phyloP scores from a whole-genome alignment of 441 rosid species.

The Pelargonium australe region DNA sequence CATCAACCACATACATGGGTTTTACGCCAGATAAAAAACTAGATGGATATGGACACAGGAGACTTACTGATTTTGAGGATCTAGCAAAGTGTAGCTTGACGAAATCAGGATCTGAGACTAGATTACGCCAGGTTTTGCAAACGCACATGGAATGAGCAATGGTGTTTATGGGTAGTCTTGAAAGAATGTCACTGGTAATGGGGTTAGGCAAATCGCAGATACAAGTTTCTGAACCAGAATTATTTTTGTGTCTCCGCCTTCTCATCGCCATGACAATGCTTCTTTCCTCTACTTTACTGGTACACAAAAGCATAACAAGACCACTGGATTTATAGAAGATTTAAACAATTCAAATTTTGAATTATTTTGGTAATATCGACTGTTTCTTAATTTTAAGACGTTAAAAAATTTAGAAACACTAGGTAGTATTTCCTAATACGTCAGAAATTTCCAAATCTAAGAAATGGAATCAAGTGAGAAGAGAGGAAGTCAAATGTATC shows the following conservation, averaged over 20 bases:
- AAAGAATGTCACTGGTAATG: slow-evolving; percentile 3
- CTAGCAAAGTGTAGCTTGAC: slow-evolving; percentile 14
- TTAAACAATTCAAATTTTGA: neutral
- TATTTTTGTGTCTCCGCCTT: neutral
- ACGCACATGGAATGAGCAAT: neutral
- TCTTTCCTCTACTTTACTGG: neutral
- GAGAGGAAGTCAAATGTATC: neutral
- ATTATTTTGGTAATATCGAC: neutral
- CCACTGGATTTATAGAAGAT: neutral
- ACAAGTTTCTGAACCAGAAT: neutral
- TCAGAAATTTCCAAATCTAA: neutral
- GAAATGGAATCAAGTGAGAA: slow-evolving; percentile 2
- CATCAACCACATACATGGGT: neutral
- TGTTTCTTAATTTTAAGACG: neutral
- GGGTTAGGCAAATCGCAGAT: neutral
- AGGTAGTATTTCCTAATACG: neutral
- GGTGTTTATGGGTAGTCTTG: slow-evolving; percentile 7
- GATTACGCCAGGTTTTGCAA: slow-evolving; percentile 7
- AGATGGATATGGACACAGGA: neutral
- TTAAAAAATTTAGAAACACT: neutral
- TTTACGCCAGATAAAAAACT: neutral
- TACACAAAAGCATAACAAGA: neutral
- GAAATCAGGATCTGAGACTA: slow-evolving; percentile 15
- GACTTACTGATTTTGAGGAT: slow-evolving; percentile 4
- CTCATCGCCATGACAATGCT: neutral